Percentiles rank a stretch among this genome's conserved stretches.
phyloP scores from a whole-genome alignment of 768 basidiomycete genomes.

The Leccinum longicurvipes region DNA sequence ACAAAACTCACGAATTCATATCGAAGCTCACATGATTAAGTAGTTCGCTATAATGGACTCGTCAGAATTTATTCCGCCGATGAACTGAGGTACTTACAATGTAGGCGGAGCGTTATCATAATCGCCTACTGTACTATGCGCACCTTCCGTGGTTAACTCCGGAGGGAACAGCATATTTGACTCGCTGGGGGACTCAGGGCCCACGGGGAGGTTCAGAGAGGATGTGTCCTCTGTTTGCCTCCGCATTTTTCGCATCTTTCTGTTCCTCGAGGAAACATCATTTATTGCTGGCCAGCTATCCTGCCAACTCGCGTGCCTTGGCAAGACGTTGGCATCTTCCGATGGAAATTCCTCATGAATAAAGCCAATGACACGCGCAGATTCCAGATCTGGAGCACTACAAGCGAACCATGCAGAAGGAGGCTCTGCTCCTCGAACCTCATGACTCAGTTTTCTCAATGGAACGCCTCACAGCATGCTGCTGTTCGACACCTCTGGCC shows the following conservation, averaged over 20 bases:
- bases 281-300: background rate
- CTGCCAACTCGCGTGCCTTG: conserved; percentile 1
- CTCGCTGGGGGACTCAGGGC: no score
- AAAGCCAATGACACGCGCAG: background rate
- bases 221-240: background rate
- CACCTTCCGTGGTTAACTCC: background rate
- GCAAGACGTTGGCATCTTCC: background rate
- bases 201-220: background rate
- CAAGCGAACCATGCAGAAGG: background rate
- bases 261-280: background rate
- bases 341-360: no score
- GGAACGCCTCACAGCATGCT: no score
- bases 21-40: background rate
- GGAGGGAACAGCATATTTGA: no score
- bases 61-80: background rate
- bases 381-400: background rate
- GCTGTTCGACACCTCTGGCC: background rate
- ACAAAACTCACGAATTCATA: conserved; percentile 1
- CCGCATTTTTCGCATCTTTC: no score
- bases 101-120: fast-evolving
- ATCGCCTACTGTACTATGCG: background rate
- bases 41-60: background rate
- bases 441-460: background rate
- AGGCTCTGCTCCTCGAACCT: no score
- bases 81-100: background rate